These are phyloP conservation scores for Jacaranda copaia DNA, from an alignment of 257 asterid genomes.

Conservation along the genomic window DNA sequence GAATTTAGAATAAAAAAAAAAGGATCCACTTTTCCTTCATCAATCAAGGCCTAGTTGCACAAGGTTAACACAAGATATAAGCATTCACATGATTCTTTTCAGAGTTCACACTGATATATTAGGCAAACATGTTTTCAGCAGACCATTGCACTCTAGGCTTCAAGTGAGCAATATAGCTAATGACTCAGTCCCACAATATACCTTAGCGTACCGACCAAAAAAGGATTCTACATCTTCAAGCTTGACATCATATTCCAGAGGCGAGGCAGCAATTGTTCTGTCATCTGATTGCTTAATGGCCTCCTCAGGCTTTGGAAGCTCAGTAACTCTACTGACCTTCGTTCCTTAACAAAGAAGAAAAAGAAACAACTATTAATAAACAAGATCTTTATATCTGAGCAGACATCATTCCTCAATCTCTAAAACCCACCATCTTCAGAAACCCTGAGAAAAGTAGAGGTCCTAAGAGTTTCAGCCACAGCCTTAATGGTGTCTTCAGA, in stretches of 20 bases:
- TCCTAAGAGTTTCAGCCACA: conserved; percentile 78
- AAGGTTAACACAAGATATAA: background rate
- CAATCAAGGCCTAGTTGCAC: background rate
- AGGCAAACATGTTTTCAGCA: conserved; percentile 8
- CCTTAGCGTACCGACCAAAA: conserved; percentile 77
- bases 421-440: conserved; percentile 85
- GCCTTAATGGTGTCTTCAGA: conserved; percentile 70
- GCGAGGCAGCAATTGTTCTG: conserved; percentile 88
- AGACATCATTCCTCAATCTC: background rate
- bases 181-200: conserved; percentile 24
- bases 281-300: conserved; percentile 80
- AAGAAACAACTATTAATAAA: conserved; percentile 26
- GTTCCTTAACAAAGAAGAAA: conserved; percentile 51
- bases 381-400: background rate
- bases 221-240: conserved; percentile 84
- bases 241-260: conserved; percentile 77
- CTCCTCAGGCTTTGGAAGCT: conserved; percentile 81
- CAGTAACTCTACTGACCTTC: conserved; percentile 80
- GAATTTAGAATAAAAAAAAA: too few relatives aligned
- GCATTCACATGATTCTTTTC: background rate
- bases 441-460: conserved; percentile 77
- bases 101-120: background rate
- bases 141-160: conserved; percentile 10
- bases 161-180: conserved; percentile 15
- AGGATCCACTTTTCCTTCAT: background rate